These are phyloP conservation scores for Pseudomicrostroma phylloplanum DNA, from an alignment of 1,284 basidiomycete species.

Conservation along the genomic window DNA sequence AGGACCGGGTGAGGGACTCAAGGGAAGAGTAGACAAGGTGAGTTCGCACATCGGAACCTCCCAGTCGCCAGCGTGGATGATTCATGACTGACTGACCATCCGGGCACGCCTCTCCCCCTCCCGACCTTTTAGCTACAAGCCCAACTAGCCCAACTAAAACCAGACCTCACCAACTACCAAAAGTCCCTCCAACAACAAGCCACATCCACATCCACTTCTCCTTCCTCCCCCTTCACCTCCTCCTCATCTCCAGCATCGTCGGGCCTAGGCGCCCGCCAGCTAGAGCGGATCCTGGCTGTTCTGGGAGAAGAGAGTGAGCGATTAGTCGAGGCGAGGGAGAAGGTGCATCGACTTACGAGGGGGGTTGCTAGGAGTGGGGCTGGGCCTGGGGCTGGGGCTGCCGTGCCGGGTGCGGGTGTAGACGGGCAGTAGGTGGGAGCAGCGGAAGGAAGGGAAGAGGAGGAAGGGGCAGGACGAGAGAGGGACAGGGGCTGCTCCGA, in stretches of 20 bases:
- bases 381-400: not conserved
- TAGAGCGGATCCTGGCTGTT: constrained; percentile 32
- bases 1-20: not conserved
- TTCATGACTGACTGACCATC: too few species aligned
- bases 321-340: constrained; percentile 45
- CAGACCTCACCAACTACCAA: not conserved
- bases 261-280: not conserved
- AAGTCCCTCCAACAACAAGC: not conserved
- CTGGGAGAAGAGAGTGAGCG: constrained; percentile 1
- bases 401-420: too few species aligned
- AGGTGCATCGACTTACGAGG: constrained; percentile 6
- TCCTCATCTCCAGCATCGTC: not conserved
- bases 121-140: not conserved
- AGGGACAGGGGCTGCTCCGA: too few species aligned
- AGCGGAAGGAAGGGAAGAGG: too few species aligned
- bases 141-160: constrained; percentile 1
- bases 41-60: too few species aligned
- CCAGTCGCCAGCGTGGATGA: too few species aligned
- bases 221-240: too few species aligned
- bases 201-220: not conserved
- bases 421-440: too few species aligned
- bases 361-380: constrained; percentile 2
- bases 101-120: too few species aligned
- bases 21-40: not conserved
- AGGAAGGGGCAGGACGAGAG: too few species aligned